Evolutionary conservation across 768 basidiomycete species (phyloP).

Genomic region (Phaffia australis): DNA sequence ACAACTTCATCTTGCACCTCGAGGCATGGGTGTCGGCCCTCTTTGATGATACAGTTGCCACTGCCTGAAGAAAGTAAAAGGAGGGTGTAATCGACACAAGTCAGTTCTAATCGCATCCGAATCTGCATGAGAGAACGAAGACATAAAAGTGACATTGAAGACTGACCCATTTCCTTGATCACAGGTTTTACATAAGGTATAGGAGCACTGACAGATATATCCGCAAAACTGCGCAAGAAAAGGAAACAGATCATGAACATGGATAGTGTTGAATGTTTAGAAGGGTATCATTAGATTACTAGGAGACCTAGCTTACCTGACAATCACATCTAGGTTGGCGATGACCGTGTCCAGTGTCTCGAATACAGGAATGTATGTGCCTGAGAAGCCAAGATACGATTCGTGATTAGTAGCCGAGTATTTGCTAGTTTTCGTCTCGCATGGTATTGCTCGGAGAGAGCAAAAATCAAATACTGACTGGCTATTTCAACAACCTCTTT

Average conservation of each 20-base stretch:
- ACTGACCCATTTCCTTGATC: slow-evolving; percentile 60
- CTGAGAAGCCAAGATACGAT: slow-evolving; percentile 40
- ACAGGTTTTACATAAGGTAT: slow-evolving; percentile 80
- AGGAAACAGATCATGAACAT: not conserved
- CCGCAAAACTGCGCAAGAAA: slow-evolving; percentile 60
- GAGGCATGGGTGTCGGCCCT: slow-evolving; percentile 89
- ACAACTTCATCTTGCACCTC: slow-evolving; percentile 91
- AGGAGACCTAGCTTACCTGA: slow-evolving; percentile 50
- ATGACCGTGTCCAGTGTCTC: slow-evolving; percentile 72
- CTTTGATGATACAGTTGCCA: slow-evolving; percentile 66
- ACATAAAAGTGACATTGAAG: not conserved
- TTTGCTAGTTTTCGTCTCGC: not conserved
- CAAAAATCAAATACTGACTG: slow-evolving; percentile 45
- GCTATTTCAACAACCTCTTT: slow-evolving; percentile 90
- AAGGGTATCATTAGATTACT: too few species aligned
- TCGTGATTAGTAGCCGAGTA: not conserved
- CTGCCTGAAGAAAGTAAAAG: slow-evolving; percentile 46
- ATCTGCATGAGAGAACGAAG: too few species aligned
- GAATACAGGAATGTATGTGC: slow-evolving; percentile 80
- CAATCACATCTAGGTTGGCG: slow-evolving; percentile 81
- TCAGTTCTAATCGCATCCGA: too few species aligned
- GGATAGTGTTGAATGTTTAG: too few species aligned
- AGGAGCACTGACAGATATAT: slow-evolving; percentile 76
- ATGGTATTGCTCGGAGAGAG: not conserved
- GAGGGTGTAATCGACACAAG: not conserved